Evolutionary conservation across 768 basidiomycete genomes (phyloP).

Genomic region (Asterophora lycoperdoides): DNA sequence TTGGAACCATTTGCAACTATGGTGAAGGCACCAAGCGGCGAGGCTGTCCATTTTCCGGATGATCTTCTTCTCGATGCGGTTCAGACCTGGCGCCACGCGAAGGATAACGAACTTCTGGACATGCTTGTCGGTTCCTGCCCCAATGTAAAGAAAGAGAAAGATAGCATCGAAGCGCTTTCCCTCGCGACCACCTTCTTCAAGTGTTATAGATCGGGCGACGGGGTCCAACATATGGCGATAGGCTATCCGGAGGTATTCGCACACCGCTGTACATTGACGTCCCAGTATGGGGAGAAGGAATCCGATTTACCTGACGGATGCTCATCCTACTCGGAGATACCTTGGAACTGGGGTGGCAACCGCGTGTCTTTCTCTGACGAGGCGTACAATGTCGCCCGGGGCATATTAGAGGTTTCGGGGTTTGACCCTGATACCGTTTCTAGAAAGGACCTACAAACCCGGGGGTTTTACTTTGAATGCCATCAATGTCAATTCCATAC

Average conservation of each 20-base stretch:
- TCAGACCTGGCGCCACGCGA: constrained; percentile 4
- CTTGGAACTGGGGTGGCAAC: background rate
- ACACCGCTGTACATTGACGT: background rate
- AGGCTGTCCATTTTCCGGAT: constrained; percentile 1
- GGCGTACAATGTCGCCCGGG: background rate
- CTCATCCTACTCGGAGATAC: background rate
- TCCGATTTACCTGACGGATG: no score
- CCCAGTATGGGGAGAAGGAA: no score
- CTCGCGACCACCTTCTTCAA: constrained; percentile 1
- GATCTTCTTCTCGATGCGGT: constrained; percentile 1
- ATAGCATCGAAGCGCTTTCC: background rate
- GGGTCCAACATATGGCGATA: background rate
- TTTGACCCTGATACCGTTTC: constrained; percentile 1
- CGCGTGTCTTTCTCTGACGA: background rate
- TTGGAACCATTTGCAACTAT: background rate
- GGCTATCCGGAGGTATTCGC: background rate
- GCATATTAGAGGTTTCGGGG: constrained; percentile 8
- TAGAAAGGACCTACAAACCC: background rate
- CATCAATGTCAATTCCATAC: background rate
- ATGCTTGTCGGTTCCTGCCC: background rate
- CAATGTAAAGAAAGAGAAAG: background rate
- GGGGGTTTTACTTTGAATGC: constrained; percentile 5
- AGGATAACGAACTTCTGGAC: constrained; percentile 6
- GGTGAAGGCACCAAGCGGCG: constrained; percentile 3
- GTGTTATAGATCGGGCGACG: background rate